Evolutionary conservation across 768 basidiomycete species (phyloP), one percentile per base, ranked within the genome.

Genomic region (Cyclocybe cylindracea): DNA sequence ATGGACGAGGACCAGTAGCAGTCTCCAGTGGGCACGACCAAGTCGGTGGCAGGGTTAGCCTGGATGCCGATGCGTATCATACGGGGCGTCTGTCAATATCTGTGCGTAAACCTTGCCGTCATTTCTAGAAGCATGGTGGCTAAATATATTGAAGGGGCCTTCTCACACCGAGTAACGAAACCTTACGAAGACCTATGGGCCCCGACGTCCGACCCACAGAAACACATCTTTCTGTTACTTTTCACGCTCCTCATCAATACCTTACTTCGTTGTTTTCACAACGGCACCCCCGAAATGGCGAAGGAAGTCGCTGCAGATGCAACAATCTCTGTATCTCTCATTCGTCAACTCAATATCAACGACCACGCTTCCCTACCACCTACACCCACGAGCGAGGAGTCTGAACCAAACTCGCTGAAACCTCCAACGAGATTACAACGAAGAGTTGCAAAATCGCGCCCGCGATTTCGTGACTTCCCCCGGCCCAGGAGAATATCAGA

Each of bases 211-310:
- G n/a, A n/a, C n/a, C n/a, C n/a, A n/a, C n/a, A n/a, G n/a, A n/a
- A 70, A 62, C 77, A 82, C 57, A 69, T 79, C 16, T 84, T 86
- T 59, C 71, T 79, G 51, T 74, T 73, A 77, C 4, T 88, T 87
- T 68, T 74, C 81, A 58, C 85, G 87, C 29, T 65, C 76, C 19
- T 76, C 76, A 11, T 78, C 77, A n/a, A 78, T 90, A 53, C 81
- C 87, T 10, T 89, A 83, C 60, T 89, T 83, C 59, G 85, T 87
- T 48, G 84, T 89, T 29, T 89, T 89, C 68, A 80, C 80, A 7
- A 88, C 88, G 31, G 79, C 68, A 6, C 82, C 13, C 66, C 73
- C 1, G 56, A 67, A 9, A 68, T 89, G 32, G 77, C 83, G 7
- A 78, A 76, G 51, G 86, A 89, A 61, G 86, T 89, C 34, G 82